Evolutionary conservation across 2,329 filamentous ascomycete genomes (phyloP), one percentile per base, ranked within the genome.

Genomic region (Botrytis squamosa): DNA sequence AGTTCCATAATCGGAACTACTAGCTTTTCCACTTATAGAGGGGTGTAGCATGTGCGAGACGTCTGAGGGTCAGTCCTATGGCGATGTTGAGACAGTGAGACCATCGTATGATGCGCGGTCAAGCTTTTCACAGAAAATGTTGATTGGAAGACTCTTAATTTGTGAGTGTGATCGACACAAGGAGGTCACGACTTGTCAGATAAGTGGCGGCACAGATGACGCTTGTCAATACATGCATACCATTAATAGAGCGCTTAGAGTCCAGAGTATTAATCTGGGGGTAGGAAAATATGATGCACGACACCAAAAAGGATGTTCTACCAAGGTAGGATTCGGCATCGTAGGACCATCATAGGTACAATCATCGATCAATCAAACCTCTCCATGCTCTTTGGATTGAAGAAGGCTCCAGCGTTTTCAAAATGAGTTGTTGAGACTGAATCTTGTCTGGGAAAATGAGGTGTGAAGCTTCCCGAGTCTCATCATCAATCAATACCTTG

Each of bases 381-480:
- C 4, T 22, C 20, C 49, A n/a, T 57, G 22, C 6, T 18, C 10
- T 9, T n/a, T 16, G 29, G 49, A 10, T 55, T 36, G 44, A 18
- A 16, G 36, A 65, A 36, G 44, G 33, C 42, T 22, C 33, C 29
- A 52, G 36, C 36, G 70, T 55, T 72, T 72, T 57, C 60, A 10
- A 46, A 20, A 18, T 33, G 62, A 52, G 33, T 42, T 42, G 20
- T 67, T 46, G 46, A 67, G 62, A 72, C 70, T 70, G 18, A 25
- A 10, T 67, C 38, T 65, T 38, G 70, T 72, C 70, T 67, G n/a
- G 36, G 46, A 67, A 44, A 67, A 72, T 20, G 62, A 67, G 66
- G 36, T 67, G 38, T 72, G 70, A 72, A 72, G 70, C 70, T 72
- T 67, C 10, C 38, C 46, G 46, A 67, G 70, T 72, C 60, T 72